These are phyloP conservation scores for Amanita phalloides DNA, from an alignment of 768 basidiomycete species.

Conservation along the genomic window DNA sequence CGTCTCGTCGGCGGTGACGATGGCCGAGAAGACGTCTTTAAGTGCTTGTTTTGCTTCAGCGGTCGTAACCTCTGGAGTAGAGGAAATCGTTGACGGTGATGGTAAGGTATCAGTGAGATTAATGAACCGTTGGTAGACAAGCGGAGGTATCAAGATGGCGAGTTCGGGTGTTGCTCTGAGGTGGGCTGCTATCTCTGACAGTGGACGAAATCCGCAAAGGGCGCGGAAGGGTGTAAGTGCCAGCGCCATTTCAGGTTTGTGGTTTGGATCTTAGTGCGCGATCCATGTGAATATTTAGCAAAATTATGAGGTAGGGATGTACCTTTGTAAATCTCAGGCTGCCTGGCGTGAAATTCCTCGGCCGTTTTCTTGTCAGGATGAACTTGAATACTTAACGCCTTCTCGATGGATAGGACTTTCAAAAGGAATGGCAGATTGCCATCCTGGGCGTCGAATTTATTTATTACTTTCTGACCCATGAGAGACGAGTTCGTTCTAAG, in stretches of 20 bases:
- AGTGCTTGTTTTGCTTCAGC: constrained; percentile 47
- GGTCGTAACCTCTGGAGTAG: constrained; percentile 22
- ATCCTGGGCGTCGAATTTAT: constrained; percentile 39
- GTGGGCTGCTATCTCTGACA: constrained; percentile 55
- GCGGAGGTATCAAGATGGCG: constrained; percentile 50
- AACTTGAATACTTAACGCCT: constrained; percentile 84
- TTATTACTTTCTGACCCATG: constrained; percentile 49
- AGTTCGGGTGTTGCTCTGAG: constrained; percentile 71
- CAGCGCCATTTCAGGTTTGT: constrained; percentile 99
- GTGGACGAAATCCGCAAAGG: constrained; percentile 88
- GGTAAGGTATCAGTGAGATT: constrained; percentile 19
- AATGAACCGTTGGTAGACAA: constrained; percentile 42
- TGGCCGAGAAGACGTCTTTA: constrained; percentile 65
- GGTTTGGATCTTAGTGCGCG: constrained; percentile 64
- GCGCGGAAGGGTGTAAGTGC: constrained; percentile 87
- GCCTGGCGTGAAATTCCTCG: constrained; percentile 49
- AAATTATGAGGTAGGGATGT: constrained; percentile 11
- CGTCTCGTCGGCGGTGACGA: constrained; percentile 70
- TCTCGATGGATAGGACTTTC: constrained; percentile 85
- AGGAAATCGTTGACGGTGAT: constrained; percentile 9
- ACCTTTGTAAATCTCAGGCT: constrained; percentile 91
- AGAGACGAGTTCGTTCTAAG: constrained; percentile 58
- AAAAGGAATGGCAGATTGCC: constrained; percentile 86
- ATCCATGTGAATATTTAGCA: neutral
- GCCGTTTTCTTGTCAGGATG: constrained; percentile 86